Evolutionary conservation across 23 red algal species (phyloP).

Genomic region (Gracilaria gracilis): DNA sequence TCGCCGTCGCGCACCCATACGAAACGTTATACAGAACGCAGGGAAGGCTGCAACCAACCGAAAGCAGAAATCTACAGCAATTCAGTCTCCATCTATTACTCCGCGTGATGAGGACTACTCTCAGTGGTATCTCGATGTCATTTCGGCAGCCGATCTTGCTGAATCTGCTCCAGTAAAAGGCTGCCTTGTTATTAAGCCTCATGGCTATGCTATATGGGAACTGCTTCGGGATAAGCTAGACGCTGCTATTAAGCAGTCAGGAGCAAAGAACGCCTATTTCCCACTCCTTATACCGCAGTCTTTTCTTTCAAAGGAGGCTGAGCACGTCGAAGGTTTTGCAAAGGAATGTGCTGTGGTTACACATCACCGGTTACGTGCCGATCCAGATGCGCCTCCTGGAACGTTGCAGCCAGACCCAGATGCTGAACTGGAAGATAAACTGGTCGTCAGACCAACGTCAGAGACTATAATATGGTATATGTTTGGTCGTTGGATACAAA

Average conservation of each 20-base stretch:
- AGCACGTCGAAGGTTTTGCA: constrained; percentile 98
- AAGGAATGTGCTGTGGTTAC: constrained; percentile 99
- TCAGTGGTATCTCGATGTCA: constrained; percentile 93
- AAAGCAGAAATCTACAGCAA: background rate
- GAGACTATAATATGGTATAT: constrained; percentile 99
- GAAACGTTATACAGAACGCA: constrained; percentile 4
- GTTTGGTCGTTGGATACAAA: constrained; percentile 95
- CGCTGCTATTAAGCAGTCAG: constrained; percentile 75
- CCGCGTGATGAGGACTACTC: constrained; percentile 91
- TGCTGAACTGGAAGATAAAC: constrained; percentile 88
- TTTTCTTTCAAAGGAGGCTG: constrained; percentile 92
- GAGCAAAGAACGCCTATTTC: constrained; percentile 96
- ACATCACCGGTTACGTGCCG: constrained; percentile 90
- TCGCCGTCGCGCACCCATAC: constrained; percentile 3
- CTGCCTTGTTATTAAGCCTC: constrained; percentile 88
- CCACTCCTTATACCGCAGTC: constrained; percentile 98
- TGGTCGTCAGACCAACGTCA: constrained; percentile 93
- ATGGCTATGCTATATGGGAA: constrained; percentile 97
- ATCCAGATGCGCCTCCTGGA: constrained; percentile 53
- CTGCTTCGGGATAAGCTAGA: constrained; percentile 84
- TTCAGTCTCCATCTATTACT: constrained; percentile 53
- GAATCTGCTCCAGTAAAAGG: constrained; percentile 93
- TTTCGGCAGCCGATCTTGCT: constrained; percentile 88
- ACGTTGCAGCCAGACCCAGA: constrained; percentile 87
- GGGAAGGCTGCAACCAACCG: background rate